A percentile compares a stretch with the other conserved stretches of the same genome.
These are phyloP conservation scores for Eutypella sp. DNA, from an alignment of 2,329 filamentous ascomycete genomes.

Conservation along the genomic window DNA sequence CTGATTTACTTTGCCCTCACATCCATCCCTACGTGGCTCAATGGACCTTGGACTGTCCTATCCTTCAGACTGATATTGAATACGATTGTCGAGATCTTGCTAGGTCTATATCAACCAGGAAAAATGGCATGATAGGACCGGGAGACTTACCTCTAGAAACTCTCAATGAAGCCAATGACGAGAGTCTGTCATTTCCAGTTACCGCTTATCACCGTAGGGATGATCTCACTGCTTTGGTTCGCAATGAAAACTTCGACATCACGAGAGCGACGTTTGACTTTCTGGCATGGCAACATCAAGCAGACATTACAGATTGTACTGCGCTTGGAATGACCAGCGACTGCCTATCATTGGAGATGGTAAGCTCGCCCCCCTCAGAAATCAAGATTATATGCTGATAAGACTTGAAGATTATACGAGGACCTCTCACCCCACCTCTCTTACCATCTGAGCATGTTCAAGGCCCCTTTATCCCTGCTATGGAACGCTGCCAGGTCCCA, in stretches of 20 bases:
- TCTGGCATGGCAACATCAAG: constrained; percentile 12
- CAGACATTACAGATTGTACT: constrained; percentile 12
- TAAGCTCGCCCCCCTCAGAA: constrained; percentile 4
- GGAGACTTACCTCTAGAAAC: constrained; percentile 20
- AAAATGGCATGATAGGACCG: constrained; percentile 8
- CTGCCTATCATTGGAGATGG: constrained; percentile 4
- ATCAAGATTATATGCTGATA: too few species aligned
- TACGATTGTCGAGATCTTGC: constrained; percentile 19
- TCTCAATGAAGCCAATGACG: constrained; percentile 16
- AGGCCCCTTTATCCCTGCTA: constrained; percentile 18
- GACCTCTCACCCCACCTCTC: constrained; percentile 23
- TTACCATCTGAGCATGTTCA: constrained; percentile 11
- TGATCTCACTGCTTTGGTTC: constrained; percentile 3
- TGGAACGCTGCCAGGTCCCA: constrained; percentile 19
- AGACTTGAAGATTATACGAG: constrained; percentile 13
- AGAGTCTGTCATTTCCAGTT: constrained; percentile 20
- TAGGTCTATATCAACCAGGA: constrained; percentile 10
- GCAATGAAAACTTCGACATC: constrained; percentile 19
- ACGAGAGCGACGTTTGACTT: constrained; percentile 14
- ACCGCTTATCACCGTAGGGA: constrained; percentile 9
- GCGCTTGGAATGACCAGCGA: constrained; percentile 7
- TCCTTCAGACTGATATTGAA: constrained; percentile 22
- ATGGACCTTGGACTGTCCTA: constrained; percentile 22
- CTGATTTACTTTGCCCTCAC: too few species aligned
- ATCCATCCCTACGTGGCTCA: constrained; percentile 1